Percentiles rank a stretch among this genome's conserved stretches.
Conservation (phyloP, 306 rosid species). For the Cucurbita moschata region DNA sequence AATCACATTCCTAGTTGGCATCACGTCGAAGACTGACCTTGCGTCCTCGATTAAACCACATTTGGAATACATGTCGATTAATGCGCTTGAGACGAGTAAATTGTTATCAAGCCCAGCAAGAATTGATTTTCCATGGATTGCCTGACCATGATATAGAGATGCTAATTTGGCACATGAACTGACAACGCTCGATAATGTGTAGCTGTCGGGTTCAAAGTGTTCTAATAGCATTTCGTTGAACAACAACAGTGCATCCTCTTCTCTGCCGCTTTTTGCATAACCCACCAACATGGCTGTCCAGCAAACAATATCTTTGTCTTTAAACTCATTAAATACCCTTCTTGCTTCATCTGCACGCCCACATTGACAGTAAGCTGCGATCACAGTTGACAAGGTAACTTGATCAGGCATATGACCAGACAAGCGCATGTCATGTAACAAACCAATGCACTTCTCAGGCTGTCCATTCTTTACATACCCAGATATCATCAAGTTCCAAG, state of each 20-base stretch:
- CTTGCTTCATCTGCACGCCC: constrained; percentile 15
- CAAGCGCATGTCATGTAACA: constrained; percentile 9
- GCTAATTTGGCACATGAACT: constrained; percentile 21
- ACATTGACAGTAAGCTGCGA: constrained; percentile 13
- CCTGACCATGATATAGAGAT: constrained; percentile 12
- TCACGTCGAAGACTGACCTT: constrained; percentile 9
- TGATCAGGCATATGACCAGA: constrained; percentile 16
- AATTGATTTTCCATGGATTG: constrained; percentile 20
- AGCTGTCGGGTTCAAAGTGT: constrained; percentile 14
- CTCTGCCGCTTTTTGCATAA: constrained; percentile 14
- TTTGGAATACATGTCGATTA: constrained; percentile 22
- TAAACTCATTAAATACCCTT: constrained; percentile 4
- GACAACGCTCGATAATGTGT: constrained; percentile 13
- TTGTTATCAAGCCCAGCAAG: constrained; percentile 12
- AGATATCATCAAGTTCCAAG: constrained; percentile 21
- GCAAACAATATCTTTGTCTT: constrained; percentile 21
- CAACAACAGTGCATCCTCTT: constrained; percentile 24
- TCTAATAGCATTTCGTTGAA: constrained; percentile 11
- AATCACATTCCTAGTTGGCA: constrained; percentile 16
- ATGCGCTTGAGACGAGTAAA: constrained; percentile 19
- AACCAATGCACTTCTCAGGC: constrained; percentile 13
- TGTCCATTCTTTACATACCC: constrained; percentile 16
- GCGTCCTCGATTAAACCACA: neutral
- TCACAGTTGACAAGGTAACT: constrained; percentile 11
- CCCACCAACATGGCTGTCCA: constrained; percentile 23